Evolutionary conservation across 2,329 filamentous ascomycete species (phyloP).

Genomic region (Arthrobotrys entomopaga): DNA sequence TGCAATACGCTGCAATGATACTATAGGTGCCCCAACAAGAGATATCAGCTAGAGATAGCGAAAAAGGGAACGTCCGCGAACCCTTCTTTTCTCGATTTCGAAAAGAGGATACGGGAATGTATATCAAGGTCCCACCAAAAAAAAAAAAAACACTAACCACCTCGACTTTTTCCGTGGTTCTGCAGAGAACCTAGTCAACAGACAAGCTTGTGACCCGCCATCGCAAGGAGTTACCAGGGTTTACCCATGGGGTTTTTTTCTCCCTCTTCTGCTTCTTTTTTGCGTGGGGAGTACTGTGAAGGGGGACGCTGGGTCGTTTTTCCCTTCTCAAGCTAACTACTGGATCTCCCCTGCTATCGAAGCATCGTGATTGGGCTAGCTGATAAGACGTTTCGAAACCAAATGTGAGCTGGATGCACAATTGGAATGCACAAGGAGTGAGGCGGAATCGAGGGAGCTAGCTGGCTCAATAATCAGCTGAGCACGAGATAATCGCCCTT

Average conservation of each 20-base stretch:
- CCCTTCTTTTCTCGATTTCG: not conserved
- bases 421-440: slow-evolving; percentile 7
- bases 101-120: not conserved
- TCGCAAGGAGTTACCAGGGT: slow-evolving; percentile 9
- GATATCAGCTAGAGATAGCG: too few species aligned
- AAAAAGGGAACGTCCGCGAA: too few species aligned
- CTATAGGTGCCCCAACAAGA: too few species aligned
- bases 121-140: not conserved
- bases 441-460: slow-evolving; percentile 1
- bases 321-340: not conserved
- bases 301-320: not conserved
- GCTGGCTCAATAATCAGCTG: slow-evolving; percentile 21
- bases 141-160: not conserved
- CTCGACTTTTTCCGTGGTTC: slow-evolving; percentile 11
- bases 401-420: slow-evolving; percentile 1
- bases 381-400: slow-evolving; percentile 29
- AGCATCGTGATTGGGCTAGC: slow-evolving; percentile 47
- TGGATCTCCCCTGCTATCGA: slow-evolving; percentile 16
- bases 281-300: slow-evolving; percentile 12
- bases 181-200: slow-evolving; percentile 8
- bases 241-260: slow-evolving; percentile 6
- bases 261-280: not conserved
- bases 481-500: slow-evolving; percentile 12
- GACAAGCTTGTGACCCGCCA: slow-evolving; percentile 20
- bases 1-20: too few species aligned